These are phyloP conservation scores for Pythium monospermum DNA, from an alignment of 352 stramenopile genomes.

Conservation along the genomic window DNA sequence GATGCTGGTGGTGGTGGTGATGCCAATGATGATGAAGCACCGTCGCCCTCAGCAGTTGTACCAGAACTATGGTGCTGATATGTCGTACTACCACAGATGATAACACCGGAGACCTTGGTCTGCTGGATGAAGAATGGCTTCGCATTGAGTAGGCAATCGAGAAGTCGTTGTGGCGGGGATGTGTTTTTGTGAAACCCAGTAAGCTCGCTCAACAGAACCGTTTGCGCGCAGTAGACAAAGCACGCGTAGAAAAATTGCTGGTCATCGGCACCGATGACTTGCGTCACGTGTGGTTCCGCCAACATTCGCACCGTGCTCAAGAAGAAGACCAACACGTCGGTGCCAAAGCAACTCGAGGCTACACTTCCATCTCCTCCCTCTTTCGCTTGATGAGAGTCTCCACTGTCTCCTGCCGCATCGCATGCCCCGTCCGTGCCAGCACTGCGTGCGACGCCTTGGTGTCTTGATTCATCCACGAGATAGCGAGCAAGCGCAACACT, in stretches of 20 bases:
- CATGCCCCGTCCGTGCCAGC: neutral
- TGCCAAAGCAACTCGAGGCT: slow-evolving; percentile 42
- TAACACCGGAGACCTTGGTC: slow-evolving; percentile 53
- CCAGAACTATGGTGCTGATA: neutral
- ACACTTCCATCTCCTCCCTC: neutral
- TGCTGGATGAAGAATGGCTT: slow-evolving; percentile 65
- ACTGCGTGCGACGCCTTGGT: slow-evolving; percentile 16
- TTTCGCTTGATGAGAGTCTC: neutral
- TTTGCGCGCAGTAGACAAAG: slow-evolving; percentile 62
- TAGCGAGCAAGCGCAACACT: slow-evolving; percentile 49
- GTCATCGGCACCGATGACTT: slow-evolving; percentile 42
- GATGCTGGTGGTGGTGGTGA: too few relatives aligned
- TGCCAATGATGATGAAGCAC: too few relatives aligned
- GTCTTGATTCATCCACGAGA: slow-evolving; percentile 46
- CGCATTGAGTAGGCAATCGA: slow-evolving; percentile 36
- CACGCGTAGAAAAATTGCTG: slow-evolving; percentile 72
- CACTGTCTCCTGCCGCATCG: neutral
- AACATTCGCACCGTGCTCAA: slow-evolving; percentile 40
- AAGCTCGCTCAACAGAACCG: slow-evolving; percentile 50
- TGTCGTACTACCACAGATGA: slow-evolving; percentile 35
- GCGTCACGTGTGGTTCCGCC: slow-evolving; percentile 24
- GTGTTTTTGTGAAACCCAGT: slow-evolving; percentile 31
- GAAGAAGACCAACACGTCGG: slow-evolving; percentile 44
- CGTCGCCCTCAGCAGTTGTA: too few relatives aligned
- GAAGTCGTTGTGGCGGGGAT: slow-evolving; percentile 20